phyloP scores from a whole-genome alignment of 208 protist genomes.

The Spironucleus salmonicida region DNA sequence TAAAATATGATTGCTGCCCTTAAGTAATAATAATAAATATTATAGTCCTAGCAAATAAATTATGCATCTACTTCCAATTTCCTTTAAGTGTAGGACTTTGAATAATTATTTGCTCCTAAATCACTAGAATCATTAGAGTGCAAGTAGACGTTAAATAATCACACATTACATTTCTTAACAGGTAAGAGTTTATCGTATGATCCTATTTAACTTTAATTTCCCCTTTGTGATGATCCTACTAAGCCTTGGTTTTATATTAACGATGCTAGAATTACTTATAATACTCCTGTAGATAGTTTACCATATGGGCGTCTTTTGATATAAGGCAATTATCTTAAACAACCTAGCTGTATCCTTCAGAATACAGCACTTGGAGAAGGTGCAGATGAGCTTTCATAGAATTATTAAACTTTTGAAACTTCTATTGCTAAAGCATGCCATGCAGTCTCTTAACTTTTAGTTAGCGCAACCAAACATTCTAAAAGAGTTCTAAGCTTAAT shows the following conservation, averaged over 20 bases:
- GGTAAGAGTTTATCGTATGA: too few relatives aligned
- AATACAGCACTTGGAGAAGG: neutral
- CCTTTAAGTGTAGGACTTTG: too few relatives aligned
- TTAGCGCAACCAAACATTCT: conserved; percentile 4
- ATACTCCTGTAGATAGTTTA: neutral
- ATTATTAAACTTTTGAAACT: neutral
- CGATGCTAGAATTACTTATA: neutral
- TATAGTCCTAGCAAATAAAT: too few relatives aligned
- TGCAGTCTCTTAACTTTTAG: conserved; percentile 11
- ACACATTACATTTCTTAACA: too few relatives aligned
- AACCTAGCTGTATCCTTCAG: conserved; percentile 17
- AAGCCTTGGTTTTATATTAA: conserved; percentile 29
- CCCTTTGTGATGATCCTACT: conserved; percentile 27
- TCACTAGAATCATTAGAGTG: too few relatives aligned
- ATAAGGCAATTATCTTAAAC: neutral
- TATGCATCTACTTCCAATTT: too few relatives aligned
- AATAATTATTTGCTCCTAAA: too few relatives aligned
- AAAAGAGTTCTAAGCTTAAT: neutral
- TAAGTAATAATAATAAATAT: too few relatives aligned
- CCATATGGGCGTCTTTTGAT: conserved; percentile 21
- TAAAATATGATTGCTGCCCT: too few relatives aligned
- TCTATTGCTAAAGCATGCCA: conserved; percentile 9
- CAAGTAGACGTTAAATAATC: too few relatives aligned
- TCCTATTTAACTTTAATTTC: neutral
- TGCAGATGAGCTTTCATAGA: neutral